Evolutionary conservation across 1,284 basidiomycete species (phyloP).

Genomic region (Marasmius tenuissimus): DNA sequence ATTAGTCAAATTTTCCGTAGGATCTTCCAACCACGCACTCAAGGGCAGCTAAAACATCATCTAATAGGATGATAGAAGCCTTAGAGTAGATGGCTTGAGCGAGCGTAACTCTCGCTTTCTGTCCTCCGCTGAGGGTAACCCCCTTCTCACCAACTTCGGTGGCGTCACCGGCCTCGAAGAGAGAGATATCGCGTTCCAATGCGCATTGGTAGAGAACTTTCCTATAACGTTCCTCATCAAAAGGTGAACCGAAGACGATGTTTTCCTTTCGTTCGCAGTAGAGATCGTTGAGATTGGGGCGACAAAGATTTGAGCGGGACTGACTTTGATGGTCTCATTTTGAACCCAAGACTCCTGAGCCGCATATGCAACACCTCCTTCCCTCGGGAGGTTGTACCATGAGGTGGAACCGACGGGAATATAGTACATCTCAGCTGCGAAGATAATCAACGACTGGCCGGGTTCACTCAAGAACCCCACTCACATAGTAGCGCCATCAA

Average conservation of each 20-base stretch:
- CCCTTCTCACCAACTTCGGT: constrained; percentile 68
- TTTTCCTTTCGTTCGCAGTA: constrained; percentile 60
- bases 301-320: constrained; percentile 41
- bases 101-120: constrained; percentile 74
- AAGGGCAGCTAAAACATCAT: constrained; percentile 62
- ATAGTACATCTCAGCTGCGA: constrained; percentile 62
- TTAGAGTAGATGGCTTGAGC: constrained; percentile 71
- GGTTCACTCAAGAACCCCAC: neutral
- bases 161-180: constrained; percentile 72
- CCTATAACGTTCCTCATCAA: constrained; percentile 71
- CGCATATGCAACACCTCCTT: constrained; percentile 69
- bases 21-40: constrained; percentile 30
- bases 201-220: constrained; percentile 62
- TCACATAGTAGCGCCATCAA: constrained; percentile 56
- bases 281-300: constrained; percentile 18
- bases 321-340: constrained; percentile 44
- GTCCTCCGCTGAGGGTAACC: constrained; percentile 58
- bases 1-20: too few relatives aligned
- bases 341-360: constrained; percentile 82
- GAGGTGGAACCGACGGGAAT: constrained; percentile 54
- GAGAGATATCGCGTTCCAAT: constrained; percentile 50
- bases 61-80: constrained; percentile 61
- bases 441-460: neutral
- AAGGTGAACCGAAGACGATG: constrained; percentile 81
- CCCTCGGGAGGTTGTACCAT: constrained; percentile 66